Percentiles rank a stretch among this genome's conserved stretches.
Evolutionary conservation across 805 yeast species (phyloP).

Genomic region (Hanseniaspora pseudoguilliermondii): DNA sequence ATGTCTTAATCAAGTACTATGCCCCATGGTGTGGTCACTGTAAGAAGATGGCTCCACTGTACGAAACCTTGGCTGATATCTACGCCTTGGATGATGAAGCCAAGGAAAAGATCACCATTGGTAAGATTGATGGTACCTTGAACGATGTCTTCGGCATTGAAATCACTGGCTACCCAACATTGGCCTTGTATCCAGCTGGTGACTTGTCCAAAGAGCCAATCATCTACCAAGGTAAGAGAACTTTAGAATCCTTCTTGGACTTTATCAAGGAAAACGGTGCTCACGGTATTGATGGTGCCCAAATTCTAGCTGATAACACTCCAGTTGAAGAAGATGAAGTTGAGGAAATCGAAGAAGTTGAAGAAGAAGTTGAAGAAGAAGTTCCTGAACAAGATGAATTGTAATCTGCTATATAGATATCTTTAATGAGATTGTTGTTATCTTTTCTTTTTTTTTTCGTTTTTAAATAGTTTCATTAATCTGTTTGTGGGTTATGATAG

Average conservation of each 20-base stretch:
- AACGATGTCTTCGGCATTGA: slow-evolving; percentile 71
- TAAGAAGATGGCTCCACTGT: slow-evolving; percentile 77
- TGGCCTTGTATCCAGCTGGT: slow-evolving; percentile 82
- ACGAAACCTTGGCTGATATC: slow-evolving; percentile 71
- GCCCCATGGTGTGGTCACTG: slow-evolving; percentile 99
- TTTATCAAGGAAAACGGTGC: slow-evolving; percentile 65
- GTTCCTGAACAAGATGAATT: slow-evolving; percentile 26
- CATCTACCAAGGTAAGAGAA: slow-evolving; percentile 57
- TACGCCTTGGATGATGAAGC: slow-evolving; percentile 41
- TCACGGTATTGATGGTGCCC: slow-evolving; percentile 44
- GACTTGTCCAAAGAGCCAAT: slow-evolving; percentile 49
- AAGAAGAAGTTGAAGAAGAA: slow-evolving; percentile 17
- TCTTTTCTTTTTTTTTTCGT: neutral
- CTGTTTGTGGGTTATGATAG: too few species aligned
- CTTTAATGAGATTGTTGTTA: neutral
- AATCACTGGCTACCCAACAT: slow-evolving; percentile 84
- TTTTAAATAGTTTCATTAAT: too few species aligned
- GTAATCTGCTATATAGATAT: slow-evolving; percentile 12
- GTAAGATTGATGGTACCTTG: slow-evolving; percentile 77
- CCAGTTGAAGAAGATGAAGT: slow-evolving; percentile 16
- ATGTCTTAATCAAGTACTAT: slow-evolving; percentile 77
- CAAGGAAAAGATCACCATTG: slow-evolving; percentile 51
- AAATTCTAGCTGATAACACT: slow-evolving; percentile 20
- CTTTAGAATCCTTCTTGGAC: slow-evolving; percentile 51
- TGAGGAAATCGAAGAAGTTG: slow-evolving; percentile 17